phyloP scores from a whole-genome alignment of 75 land plant genomes.

The Picea sitchensis region DNA sequence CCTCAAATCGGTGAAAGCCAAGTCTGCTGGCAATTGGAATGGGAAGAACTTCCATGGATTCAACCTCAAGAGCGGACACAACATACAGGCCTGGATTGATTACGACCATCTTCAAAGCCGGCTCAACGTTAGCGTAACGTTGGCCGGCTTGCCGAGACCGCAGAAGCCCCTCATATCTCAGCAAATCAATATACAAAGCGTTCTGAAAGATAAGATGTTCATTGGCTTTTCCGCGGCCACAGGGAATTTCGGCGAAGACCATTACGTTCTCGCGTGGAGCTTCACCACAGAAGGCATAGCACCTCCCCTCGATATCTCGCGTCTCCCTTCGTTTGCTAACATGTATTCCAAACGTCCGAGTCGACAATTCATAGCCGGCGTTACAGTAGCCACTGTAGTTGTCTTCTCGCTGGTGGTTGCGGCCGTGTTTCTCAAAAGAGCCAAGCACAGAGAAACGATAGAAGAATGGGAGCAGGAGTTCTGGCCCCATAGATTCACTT shows the following conservation, averaged over 20 bases:
- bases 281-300: constrained; percentile 5
- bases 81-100: constrained; percentile 24
- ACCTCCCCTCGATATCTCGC: not conserved
- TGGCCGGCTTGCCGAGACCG: constrained; percentile 17
- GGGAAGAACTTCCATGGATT: not conserved
- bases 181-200: not conserved
- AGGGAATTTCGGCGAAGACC: constrained; percentile 24
- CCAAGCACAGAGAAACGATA: constrained; percentile 4
- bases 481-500: constrained; percentile 34
- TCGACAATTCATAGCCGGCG: no score
- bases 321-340: constrained; percentile 15
- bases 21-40: constrained; percentile 4
- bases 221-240: constrained; percentile 65
- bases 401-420: no score
- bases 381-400: no score
- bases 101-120: constrained; percentile 16
- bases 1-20: not conserved
- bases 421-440: no score
- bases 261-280: constrained; percentile 16
- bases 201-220: constrained; percentile 24
- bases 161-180: constrained; percentile 25
- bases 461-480: constrained; percentile 44
- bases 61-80: constrained; percentile 4
- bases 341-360: no score
- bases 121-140: constrained; percentile 21